Evolutionary conservation across 2,329 filamentous ascomycete species (phyloP).

Genomic region (Zopfia rhizophila): DNA sequence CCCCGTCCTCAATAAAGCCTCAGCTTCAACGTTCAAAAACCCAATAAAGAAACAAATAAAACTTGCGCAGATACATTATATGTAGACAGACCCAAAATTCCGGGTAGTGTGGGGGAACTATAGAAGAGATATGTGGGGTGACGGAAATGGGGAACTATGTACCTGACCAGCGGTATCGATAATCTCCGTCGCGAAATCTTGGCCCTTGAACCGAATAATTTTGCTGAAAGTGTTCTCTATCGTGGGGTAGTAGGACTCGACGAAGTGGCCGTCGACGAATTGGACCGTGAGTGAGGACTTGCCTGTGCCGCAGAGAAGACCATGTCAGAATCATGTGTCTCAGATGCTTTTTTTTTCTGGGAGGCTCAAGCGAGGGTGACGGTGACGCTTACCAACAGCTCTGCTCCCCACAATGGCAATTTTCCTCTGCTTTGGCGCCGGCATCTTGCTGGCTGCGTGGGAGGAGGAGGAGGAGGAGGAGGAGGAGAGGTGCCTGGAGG

Average conservation of each 20-base stretch:
- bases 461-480: neutral
- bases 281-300: slow-evolving; percentile 98
- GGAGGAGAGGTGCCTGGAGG: slow-evolving; percentile 3
- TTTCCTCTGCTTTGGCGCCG: slow-evolving; percentile 87
- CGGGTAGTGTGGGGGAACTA: no score
- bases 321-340: neutral
- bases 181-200: slow-evolving; percentile 95
- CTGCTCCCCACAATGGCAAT: slow-evolving; percentile 95
- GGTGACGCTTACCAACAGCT: slow-evolving; percentile 87
- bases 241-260: slow-evolving; percentile 98
- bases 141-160: slow-evolving; percentile 40
- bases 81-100: no score
- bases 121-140: neutral
- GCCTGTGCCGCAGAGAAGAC: slow-evolving; percentile 70
- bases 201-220: slow-evolving; percentile 89
- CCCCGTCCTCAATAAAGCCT: slow-evolving; percentile 18
- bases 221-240: slow-evolving; percentile 99
- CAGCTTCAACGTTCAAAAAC: slow-evolving; percentile 8
- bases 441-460: slow-evolving; percentile 60
- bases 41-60: neutral
- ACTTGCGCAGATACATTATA: neutral
- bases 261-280: slow-evolving; percentile 97
- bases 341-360: neutral
- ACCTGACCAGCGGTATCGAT: slow-evolving; percentile 97
- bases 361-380: slow-evolving; percentile 21